phyloP scores from a whole-genome alignment of 495 filamentous ascomycete species.

The Stereocaulon alpinum region DNA sequence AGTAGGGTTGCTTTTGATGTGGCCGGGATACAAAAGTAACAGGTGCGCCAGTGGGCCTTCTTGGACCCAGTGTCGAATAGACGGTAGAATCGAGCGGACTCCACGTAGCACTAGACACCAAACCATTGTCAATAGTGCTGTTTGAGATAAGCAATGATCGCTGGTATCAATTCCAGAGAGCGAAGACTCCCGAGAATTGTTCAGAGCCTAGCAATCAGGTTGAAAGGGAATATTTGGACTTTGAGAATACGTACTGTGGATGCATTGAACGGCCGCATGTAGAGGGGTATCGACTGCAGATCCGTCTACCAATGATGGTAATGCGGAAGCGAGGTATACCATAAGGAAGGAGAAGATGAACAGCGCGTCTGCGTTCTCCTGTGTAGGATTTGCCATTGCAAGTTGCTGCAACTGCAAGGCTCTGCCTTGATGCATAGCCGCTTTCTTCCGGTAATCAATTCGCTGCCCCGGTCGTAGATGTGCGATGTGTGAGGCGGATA shows the following conservation, averaged over 20 bases:
- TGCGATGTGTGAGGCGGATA: constrained; percentile 35
- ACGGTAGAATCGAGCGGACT: constrained; percentile 27
- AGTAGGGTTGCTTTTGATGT: constrained; percentile 33
- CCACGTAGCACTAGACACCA: constrained; percentile 26
- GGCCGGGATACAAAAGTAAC: constrained; percentile 23
- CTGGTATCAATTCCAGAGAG: too few species aligned
- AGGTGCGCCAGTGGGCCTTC: constrained; percentile 27
- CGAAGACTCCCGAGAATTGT: too few species aligned
- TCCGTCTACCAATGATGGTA: constrained; percentile 30
- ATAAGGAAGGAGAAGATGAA: constrained; percentile 38
- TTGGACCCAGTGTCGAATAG: constrained; percentile 26
- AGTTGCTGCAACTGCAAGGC: constrained; percentile 32
- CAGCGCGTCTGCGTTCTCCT: constrained; percentile 34
- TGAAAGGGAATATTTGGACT: too few species aligned
- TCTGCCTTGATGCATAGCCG: constrained; percentile 32
- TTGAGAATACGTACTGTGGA: constrained; percentile 15
- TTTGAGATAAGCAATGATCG: too few species aligned
- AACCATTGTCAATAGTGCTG: too few species aligned
- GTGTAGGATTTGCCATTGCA: constrained; percentile 21
- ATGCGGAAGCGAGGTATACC: constrained; percentile 36
- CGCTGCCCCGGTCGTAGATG: constrained; percentile 27
- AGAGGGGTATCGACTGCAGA: constrained; percentile 14
- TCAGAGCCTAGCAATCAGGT: too few species aligned
- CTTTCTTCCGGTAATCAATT: constrained; percentile 23
- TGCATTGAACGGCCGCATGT: constrained; percentile 29